These are phyloP conservation scores for Vigna reflexopilosa DNA, from an alignment of 306 rosid species.

Conservation along the genomic window DNA sequence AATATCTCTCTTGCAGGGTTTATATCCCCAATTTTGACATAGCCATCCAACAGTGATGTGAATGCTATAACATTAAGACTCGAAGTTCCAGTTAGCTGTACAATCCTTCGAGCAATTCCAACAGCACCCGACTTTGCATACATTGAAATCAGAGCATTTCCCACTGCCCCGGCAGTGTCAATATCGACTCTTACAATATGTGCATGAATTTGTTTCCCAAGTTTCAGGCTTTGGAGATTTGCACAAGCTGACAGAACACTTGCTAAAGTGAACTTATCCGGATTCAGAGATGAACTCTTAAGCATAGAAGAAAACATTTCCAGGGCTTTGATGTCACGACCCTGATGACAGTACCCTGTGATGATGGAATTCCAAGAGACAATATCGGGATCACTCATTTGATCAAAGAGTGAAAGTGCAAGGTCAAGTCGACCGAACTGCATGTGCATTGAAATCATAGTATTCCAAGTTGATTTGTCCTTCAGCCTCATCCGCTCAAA, in stretches of 20 bases:
- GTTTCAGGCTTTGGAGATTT: constrained; percentile 68
- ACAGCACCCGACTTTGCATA: constrained; percentile 79
- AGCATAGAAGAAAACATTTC: constrained; percentile 67
- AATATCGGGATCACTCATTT: constrained; percentile 66
- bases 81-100: constrained; percentile 55
- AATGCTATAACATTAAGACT: constrained; percentile 73
- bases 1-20: constrained; percentile 83
- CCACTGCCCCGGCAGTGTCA: constrained; percentile 56
- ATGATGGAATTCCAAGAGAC: constrained; percentile 84
- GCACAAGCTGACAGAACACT: constrained; percentile 86
- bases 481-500: constrained; percentile 70
- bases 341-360: constrained; percentile 67
- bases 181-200: constrained; percentile 56
- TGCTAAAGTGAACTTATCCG: constrained; percentile 80
- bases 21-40: constrained; percentile 75
- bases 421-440: constrained; percentile 65
- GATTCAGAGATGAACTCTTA: constrained; percentile 55
- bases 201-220: constrained; percentile 81
- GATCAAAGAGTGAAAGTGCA: constrained; percentile 67
- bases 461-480: constrained; percentile 72
- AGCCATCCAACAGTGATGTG: constrained; percentile 86
- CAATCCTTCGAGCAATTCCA: constrained; percentile 63
- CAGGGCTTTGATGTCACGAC: constrained; percentile 67
- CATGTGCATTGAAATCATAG: constrained; percentile 75
- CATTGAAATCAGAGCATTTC: constrained; percentile 79